Base-by-base conservation (phyloP, 1,139 yeast species). In the Hansenula anomala region DNA sequence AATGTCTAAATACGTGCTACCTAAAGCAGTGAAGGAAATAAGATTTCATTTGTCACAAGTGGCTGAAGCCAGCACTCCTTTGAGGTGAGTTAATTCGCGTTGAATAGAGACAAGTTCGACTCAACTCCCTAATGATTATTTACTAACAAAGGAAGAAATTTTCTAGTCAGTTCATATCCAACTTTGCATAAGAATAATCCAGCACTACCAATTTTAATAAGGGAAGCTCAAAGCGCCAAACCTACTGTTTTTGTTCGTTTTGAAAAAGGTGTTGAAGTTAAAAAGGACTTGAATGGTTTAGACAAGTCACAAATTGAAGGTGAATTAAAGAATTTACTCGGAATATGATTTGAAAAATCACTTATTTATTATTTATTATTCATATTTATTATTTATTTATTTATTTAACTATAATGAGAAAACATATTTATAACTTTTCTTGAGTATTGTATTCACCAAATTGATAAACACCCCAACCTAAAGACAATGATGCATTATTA, bases 381-480 rank as follows among this genome's bases (percentile, higher is more conserved):
- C 15, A 41, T 30, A 26, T 31, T 28, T 30, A 6, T 26, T 33
- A 28, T 37, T 22, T 29, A 32, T 14, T 26, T 23, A 23, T 23
- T 11, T 23, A 23, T 23, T 10, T 23, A 23, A 4, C 11, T 23
- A 10, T 23, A 9, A 10, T 23, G 13, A 20, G 6, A 20, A 20
- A 20, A 23, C 13, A 10, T 10, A 11, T 23, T 23, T 36, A 18
- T 22, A 25, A 35, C 15, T 33, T 34, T 22, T 29, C 24, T 22
- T 29, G 17, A 22, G 23, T 6, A 20, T 33, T 32, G 15, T 38
- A 42, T 5, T 43, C 42, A 33, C 59, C 60, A 34, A 73, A 76
- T 47, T 69, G 72, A 55, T 78, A 84, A 25, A 77, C 61, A 13
- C 82, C 85, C 88, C 88, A 84, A 2, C 85, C 92, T 29, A 83